Evolutionary conservation across 2,329 filamentous ascomycete genomes (phyloP), one percentile per base, ranked within the genome.

Genomic region (Colletotrichum ledebouriae): DNA sequence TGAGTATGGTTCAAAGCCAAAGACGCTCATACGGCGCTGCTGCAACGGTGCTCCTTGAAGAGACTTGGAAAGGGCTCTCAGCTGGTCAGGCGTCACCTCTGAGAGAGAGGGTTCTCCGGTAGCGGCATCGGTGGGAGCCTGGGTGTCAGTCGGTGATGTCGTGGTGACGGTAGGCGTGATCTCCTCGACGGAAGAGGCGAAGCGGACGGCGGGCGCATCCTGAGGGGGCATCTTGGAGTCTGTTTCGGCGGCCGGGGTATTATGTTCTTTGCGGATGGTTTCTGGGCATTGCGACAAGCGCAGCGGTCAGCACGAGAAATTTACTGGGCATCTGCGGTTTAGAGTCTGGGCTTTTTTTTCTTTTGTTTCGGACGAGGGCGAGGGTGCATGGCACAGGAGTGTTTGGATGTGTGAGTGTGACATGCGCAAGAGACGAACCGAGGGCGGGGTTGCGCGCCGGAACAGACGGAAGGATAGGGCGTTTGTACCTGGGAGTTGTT

Each of bases 1-100:
- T 41, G 96, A 98, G 71, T 97, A 90, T 39, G 95, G 91, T 77
- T 98, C 94, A 76, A 94, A 98, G 49, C 92, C 90, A 80, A 94
- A 97, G 76, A 94, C 93, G 76, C 92, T 92, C 84, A 97, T 89
- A 71, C 94, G 89, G 65, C 89, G 87, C 74, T 94, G 91, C 81
- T 98, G 94, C 70, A 97, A 85, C 73, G 91, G 89, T 53, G 90
- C 87, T 70, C 89, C 89, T 72, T 94, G 91, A 29, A 97, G 83
- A 25, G 89, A 90, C 73, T 89, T 88, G 58, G 92, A 90, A 70
- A 97, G 82, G 68, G 89, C 89, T 72, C 87, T 88, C 64, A 97
- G 83, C 75, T 94, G 87, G 64, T 93, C 90, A 17, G 83, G 80
- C 6, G 84, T 84, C 56, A 84, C 80, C 70, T 82, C 80, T 56